Base-by-base conservation (phyloP, 768 basidiomycete genomes). In the Vishniacozyma victoriae region DNA sequence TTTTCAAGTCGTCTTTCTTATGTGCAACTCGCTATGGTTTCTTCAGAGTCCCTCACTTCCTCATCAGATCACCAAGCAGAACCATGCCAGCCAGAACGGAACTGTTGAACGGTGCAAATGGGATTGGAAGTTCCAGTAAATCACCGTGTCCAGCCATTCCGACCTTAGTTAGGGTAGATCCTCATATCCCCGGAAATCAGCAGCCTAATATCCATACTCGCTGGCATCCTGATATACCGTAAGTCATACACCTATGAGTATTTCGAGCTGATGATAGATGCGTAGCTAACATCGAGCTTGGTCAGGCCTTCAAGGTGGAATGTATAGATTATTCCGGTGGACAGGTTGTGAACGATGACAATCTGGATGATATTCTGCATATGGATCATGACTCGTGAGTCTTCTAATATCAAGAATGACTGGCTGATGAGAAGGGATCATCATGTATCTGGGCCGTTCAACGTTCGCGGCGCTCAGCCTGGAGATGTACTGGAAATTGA, bases 401-500 rank as follows among this genome's bases (percentile, higher is more conserved):
- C n/a, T n/a, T n/a, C n/a, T n/a, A n/a, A n/a, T n/a, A n/a, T n/a
- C n/a, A n/a, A n/a, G n/a, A n/a, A n/a, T n/a, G n/a, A n/a, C n/a
- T n/a, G n/a, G n/a, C n/a, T n/a, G n/a, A n/a, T n/a, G n/a, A n/a
- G n/a, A n/a, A n/a, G n/a, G n/a, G 73, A 84, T 33, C 86, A 87
- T 64, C 82, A 86, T 59, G 76, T 87, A n/a, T 81, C 82, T 4
- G 86, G 86, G 0, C 85, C 85, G 0, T 77, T 87, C 42, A 81
- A 79, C 0, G 79, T 87, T 12, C 83, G 86, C 55, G 83, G 82
- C 13, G 81, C 86, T 1, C 81, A 84, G 55, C 85, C 86, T 0
- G 86, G 85, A 1, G 85, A 87, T 62, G 85, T 83, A 43, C 76
- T 87, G 3, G 82, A 85, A 6, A 82, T 87, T 3, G 85, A 87